Evolutionary conservation across 345 rosid genomes (phyloP).

Genomic region (Gynandropsis gynandra): DNA sequence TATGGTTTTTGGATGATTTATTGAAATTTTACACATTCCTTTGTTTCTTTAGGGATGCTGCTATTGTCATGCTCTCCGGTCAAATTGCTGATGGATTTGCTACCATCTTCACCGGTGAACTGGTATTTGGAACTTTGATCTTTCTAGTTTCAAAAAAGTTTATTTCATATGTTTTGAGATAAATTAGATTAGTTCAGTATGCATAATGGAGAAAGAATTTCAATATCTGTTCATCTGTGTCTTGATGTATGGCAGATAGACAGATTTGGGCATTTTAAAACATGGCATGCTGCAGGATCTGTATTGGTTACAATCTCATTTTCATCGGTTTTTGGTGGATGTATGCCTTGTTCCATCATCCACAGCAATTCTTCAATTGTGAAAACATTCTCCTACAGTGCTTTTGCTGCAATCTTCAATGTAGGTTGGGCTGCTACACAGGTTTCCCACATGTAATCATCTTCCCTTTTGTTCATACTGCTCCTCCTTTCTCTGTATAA

Average conservation of each 20-base stretch:
- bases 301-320: constrained; percentile 79
- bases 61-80: constrained; percentile 85
- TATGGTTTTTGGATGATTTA: background rate
- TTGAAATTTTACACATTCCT: background rate
- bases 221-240: constrained; percentile 13
- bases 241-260: constrained; percentile 25
- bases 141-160: no score
- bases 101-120: constrained; percentile 73
- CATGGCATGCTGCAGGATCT: constrained; percentile 95
- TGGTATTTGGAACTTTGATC: no score
- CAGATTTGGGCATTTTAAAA: constrained; percentile 94
- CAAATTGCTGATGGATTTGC: constrained; percentile 92
- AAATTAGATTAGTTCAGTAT: no score
- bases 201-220: background rate
- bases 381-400: constrained; percentile 72
- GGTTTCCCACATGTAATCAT: constrained; percentile 87
- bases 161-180: no score
- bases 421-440: constrained; percentile 98
- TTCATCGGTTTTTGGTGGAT: constrained; percentile 94
- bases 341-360: constrained; percentile 65
- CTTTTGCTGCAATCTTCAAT: constrained; percentile 85
- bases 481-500: no score
- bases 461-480: background rate
- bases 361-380: constrained; percentile 35
- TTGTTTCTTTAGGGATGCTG: constrained; percentile 58